Conservation (phyloP, 1,284 basidiomycete genomes). For the Tylopilus sp. region DNA sequence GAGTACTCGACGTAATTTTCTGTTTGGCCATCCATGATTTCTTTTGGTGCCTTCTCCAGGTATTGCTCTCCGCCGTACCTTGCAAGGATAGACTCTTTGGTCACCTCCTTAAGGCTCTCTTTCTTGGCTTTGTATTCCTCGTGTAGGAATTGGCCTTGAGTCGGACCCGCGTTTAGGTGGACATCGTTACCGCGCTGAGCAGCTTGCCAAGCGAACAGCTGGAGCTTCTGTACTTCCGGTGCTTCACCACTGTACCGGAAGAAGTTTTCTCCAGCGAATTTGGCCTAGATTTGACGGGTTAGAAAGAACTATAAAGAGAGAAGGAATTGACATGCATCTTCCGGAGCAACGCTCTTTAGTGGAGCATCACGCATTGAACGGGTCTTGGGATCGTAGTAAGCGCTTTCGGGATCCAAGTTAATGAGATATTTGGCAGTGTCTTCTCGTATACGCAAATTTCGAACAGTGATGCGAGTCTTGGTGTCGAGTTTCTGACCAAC, state of each 20-base stretch:
- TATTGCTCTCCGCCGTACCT: slow-evolving; percentile 96
- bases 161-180: slow-evolving; percentile 94
- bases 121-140: slow-evolving; percentile 90
- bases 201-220: slow-evolving; percentile 97
- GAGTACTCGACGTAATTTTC: slow-evolving; percentile 99
- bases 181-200: slow-evolving; percentile 90
- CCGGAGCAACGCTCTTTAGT: slow-evolving; percentile 64
- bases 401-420: slow-evolving; percentile 91
- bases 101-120: slow-evolving; percentile 83
- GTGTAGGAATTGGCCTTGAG: slow-evolving; percentile 88
- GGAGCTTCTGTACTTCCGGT: slow-evolving; percentile 85
- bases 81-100: slow-evolving; percentile 80
- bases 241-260: slow-evolving; percentile 85
- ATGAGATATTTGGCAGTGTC: slow-evolving; percentile 99
- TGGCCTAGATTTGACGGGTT: slow-evolving; percentile 48
- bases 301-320: slow-evolving; percentile 4
- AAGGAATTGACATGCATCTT: slow-evolving; percentile 61
- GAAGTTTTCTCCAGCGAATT: slow-evolving; percentile 97
- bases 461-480: slow-evolving; percentile 96
- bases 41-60: slow-evolving; percentile 81
- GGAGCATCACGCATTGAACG: slow-evolving; percentile 99
- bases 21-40: slow-evolving; percentile 89
- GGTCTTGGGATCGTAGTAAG: slow-evolving; percentile 99
- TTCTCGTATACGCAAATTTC: slow-evolving; percentile 97
- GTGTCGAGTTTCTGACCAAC: slow-evolving; percentile 97